A percentile compares a stretch with the other conserved stretches of the same genome.
phyloP scores from a whole-genome alignment of 192 early-diverging fungal genomes.

The Chytriomyces hyalinus region DNA sequence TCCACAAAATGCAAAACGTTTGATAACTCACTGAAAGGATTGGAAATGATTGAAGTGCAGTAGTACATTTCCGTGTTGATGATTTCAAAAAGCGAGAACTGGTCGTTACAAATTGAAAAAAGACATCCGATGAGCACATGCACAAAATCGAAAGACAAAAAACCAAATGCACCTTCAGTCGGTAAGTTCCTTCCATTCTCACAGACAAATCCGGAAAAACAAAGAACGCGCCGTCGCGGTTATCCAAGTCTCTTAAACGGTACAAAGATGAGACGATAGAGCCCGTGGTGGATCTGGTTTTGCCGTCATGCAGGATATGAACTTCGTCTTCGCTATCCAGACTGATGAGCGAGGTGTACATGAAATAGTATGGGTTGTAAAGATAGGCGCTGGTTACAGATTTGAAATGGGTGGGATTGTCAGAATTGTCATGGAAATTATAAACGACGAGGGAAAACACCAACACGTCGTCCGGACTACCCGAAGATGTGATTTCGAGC shows the following conservation, averaged over 20 bases:
- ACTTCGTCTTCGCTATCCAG: constrained; percentile 83
- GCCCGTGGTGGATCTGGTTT: constrained; percentile 89
- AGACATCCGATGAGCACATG: not conserved
- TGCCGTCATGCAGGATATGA: constrained; percentile 86
- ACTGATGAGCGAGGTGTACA: constrained; percentile 91
- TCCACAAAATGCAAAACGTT: not conserved
- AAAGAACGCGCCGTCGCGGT: constrained; percentile 92
- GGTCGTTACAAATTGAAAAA: not conserved
- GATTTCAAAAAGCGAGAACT: constrained; percentile 92
- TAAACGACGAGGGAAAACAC: not conserved
- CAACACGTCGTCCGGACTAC: constrained; percentile 23
- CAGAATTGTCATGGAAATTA: not conserved
- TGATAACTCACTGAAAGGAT: constrained; percentile 65
- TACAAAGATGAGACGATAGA: constrained; percentile 93
- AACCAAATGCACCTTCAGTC: constrained; percentile 46
- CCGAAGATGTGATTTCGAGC: constrained; percentile 34
- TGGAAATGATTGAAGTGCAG: constrained; percentile 85
- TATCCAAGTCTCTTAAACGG: constrained; percentile 85
- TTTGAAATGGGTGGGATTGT: not conserved
- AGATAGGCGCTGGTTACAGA: constrained; percentile 38
- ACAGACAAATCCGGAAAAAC: constrained; percentile 96
- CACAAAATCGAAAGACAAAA: not conserved
- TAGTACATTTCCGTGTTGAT: constrained; percentile 80
- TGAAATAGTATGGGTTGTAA: constrained; percentile 92
- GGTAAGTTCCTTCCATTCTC: constrained; percentile 83